Conservation (phyloP, 164 flowering plant genomes). For the Kingdonia uniflora region DNA sequence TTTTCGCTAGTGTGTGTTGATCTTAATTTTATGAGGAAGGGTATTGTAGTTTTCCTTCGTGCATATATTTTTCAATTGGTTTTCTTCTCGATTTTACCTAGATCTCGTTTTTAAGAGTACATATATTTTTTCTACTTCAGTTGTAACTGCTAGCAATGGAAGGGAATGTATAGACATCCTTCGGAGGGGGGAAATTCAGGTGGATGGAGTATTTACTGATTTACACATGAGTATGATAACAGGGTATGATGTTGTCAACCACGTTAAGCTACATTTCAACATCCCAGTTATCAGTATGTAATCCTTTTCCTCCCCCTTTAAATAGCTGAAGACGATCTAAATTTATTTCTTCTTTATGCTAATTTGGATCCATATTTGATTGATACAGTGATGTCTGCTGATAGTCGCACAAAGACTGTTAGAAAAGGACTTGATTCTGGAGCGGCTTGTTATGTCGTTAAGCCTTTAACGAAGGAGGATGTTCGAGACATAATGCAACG, state of each 20-base stretch:
- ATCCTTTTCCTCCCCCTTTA: not conserved
- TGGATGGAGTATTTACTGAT: conserved; percentile 17
- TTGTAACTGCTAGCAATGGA: not conserved
- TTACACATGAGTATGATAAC: conserved; percentile 13
- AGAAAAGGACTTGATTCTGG: conserved; percentile 8
- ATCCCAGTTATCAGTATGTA: conserved; percentile 15
- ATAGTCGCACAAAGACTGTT: not conserved
- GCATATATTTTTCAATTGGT: too few relatives aligned
- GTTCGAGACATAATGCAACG: not conserved
- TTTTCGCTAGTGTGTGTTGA: too few relatives aligned
- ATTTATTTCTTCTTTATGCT: not conserved
- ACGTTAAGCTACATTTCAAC: conserved; percentile 5
- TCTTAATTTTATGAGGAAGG: too few relatives aligned
- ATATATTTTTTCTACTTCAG: conserved; percentile 3
- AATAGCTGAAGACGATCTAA: too few relatives aligned
- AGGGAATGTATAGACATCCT: conserved; percentile 7
- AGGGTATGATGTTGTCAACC: conserved; percentile 11
- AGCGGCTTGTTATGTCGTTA: conserved; percentile 7
- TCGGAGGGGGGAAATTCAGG: conserved; percentile 6
- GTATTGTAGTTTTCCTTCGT: too few relatives aligned
- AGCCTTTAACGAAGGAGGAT: conserved; percentile 5
- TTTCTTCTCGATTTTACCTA: too few relatives aligned
- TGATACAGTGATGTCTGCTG: conserved; percentile 11
- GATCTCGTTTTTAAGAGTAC: too few relatives aligned
- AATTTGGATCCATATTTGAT: not conserved